Conservation (phyloP, 441 rosid genomes). For the Flueggea neowawraea region DNA sequence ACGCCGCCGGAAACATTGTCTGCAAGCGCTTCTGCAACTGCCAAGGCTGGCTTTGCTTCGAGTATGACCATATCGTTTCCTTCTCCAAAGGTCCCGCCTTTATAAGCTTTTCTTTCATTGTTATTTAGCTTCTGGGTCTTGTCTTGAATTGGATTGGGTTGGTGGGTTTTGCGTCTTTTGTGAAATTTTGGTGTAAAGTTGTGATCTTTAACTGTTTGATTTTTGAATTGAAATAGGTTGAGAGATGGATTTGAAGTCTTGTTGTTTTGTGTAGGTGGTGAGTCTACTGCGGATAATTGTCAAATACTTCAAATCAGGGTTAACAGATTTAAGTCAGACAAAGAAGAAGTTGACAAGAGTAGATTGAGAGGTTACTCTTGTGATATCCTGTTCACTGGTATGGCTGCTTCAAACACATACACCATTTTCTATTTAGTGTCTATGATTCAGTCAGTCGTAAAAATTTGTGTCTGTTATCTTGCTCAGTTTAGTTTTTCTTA, state of each 20-base stretch:
- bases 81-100: constrained; percentile 60
- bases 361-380: constrained; percentile 68
- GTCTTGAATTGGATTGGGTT: constrained; percentile 8
- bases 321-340: constrained; percentile 69
- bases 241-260: no score
- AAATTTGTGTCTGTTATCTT: not conserved
- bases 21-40: constrained; percentile 89
- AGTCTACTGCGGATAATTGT: constrained; percentile 66
- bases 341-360: constrained; percentile 39
- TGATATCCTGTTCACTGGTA: constrained; percentile 68
- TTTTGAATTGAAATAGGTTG: no score
- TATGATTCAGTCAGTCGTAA: not conserved
- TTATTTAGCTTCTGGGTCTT: not conserved
- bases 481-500: not conserved
- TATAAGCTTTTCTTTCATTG: not conserved
- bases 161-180: no score
- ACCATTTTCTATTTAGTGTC: not conserved
- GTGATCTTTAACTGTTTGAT: no score
- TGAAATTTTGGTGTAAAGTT: no score
- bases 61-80: constrained; percentile 86
- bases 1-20: constrained; percentile 81
- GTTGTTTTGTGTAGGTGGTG: constrained; percentile 58
- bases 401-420: not conserved
- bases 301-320: constrained; percentile 93
- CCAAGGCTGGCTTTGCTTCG: constrained; percentile 84